phyloP scores from a whole-genome alignment of 441 rosid genomes.

The Aquilaria agallochum region DNA sequence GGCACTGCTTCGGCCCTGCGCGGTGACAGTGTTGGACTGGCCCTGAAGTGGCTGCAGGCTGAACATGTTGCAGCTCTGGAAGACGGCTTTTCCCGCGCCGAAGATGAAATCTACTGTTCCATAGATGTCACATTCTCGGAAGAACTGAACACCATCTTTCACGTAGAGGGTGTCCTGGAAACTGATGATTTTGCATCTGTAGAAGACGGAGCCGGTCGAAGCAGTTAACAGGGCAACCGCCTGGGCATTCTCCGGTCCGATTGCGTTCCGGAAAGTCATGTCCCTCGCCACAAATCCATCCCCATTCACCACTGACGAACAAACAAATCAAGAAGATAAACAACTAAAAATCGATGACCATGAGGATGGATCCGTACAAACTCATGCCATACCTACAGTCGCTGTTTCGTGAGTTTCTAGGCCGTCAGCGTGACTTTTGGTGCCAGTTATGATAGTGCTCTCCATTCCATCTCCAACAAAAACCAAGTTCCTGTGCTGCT shows the following conservation, averaged over 20 bases:
- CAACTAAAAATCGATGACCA: too few relatives aligned
- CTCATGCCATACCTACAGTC: constrained; percentile 18
- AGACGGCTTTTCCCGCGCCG: constrained; percentile 12
- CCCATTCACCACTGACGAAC: constrained; percentile 14
- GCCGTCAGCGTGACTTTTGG: constrained; percentile 28
- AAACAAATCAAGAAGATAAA: background rate
- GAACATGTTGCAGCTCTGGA: constrained; percentile 8
- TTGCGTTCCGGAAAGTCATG: constrained; percentile 15
- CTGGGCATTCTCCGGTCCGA: constrained; percentile 14
- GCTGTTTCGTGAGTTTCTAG: constrained; percentile 24
- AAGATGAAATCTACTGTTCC: constrained; percentile 14
- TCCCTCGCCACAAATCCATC: constrained; percentile 15
- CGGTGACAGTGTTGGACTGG: constrained; percentile 9
- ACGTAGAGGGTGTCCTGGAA: constrained; percentile 20
- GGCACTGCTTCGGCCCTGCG: constrained; percentile 7
- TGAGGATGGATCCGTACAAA: too few relatives aligned
- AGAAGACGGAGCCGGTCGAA: background rate
- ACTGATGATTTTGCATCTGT: constrained; percentile 14
- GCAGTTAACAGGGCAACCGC: constrained; percentile 13
- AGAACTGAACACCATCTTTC: background rate
- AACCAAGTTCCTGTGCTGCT: constrained; percentile 24
- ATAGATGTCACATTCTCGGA: constrained; percentile 8
- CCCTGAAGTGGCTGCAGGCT: constrained; percentile 3
- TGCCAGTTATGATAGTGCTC: constrained; percentile 24
- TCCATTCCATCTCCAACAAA: constrained; percentile 31